Evolutionary conservation across 139 green algal genomes (phyloP).

Genomic region (Chloropicon primus): DNA sequence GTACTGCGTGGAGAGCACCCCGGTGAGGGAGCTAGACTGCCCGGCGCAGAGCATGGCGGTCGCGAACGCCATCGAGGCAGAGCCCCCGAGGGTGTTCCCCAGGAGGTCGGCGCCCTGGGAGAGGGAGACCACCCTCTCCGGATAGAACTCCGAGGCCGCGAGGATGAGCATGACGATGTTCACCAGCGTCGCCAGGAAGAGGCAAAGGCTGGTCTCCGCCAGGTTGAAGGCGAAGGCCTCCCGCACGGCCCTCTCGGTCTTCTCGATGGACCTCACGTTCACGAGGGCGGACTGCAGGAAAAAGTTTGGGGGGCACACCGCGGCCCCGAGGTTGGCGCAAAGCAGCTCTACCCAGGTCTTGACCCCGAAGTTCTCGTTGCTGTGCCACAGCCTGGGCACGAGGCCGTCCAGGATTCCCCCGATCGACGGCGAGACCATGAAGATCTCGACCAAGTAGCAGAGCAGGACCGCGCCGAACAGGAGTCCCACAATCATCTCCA

Average conservation of each 20-base stretch:
- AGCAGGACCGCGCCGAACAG: slow-evolving; percentile 9
- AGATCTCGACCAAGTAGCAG: slow-evolving; percentile 13
- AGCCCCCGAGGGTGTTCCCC: not conserved
- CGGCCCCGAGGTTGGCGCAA: slow-evolving; percentile 15
- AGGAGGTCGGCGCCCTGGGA: slow-evolving; percentile 11
- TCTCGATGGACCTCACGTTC: not conserved
- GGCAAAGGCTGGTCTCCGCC: slow-evolving; percentile 8
- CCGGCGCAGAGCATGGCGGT: slow-evolving; percentile 14
- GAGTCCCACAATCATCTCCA: slow-evolving; percentile 10
- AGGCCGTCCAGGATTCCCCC: slow-evolving; percentile 7
- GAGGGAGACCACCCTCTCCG: slow-evolving; percentile 8
- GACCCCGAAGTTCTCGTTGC: slow-evolving; percentile 9
- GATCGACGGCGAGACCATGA: not conserved
- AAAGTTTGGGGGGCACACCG: slow-evolving; percentile 16
- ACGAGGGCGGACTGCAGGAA: slow-evolving; percentile 14
- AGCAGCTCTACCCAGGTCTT: slow-evolving; percentile 14
- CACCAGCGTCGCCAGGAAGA: slow-evolving; percentile 7
- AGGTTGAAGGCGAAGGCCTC: slow-evolving; percentile 12
- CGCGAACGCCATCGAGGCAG: slow-evolving; percentile 4
- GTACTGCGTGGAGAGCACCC: slow-evolving; percentile 16
- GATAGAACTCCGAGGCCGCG: slow-evolving; percentile 6
- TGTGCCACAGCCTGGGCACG: slow-evolving; percentile 9
- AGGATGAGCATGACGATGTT: slow-evolving; percentile 15
- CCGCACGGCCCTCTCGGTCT: not conserved
- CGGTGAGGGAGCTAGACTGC: slow-evolving; percentile 7